Base-by-base conservation (phyloP, 306 rosid species). In the Abrus pulchellus region DNA sequence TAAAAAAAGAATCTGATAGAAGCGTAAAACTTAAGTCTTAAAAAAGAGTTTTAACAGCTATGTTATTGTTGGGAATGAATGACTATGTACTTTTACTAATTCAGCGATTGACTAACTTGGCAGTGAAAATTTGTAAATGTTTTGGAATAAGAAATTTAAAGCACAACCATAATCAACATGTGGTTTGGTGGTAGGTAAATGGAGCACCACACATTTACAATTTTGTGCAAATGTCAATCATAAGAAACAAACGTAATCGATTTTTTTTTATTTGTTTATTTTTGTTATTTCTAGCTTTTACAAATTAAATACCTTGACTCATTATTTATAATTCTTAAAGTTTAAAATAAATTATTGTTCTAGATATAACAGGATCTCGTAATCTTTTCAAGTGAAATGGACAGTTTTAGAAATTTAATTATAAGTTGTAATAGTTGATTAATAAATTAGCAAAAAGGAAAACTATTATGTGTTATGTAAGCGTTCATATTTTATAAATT, bases 1-100 rank as follows among this genome's bases (percentile, higher is more conserved):
- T 5, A 9, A 7, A 40, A 65, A 64, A 65, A 41, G n/a, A 67
- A 20, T 9, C 32, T 2, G 3, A 27, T 45, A 3, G 34, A 41
- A 43, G 11, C 0, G 20, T 66, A 27, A 41, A 9, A 27, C 54
- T 20, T 20, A 5, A 71, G 62, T 33, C 76, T 20, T 13, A 28
- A 3, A 74, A 80, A 80, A 52, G 79, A 73, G 69, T 81, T 74
- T 81, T 74, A 33, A 82, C 76, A 82, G 76, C 72, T 74, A 57
- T 43, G 8, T 9, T 59, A 50, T 34, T 34, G 45, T 34, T 44
- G 72, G 47, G 48, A 81, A 65, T 40, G 28, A 7, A n/a, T 52
- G 52, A 28, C 52, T 55, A 6, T 66, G 1, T 54, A 36, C 71
- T 76, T 54, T 76, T 76, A 82, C 74, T 32, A 10, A 60, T 68